Percentiles rank a stretch among this genome's conserved stretches.
phyloP scores from a whole-genome alignment of 2,329 filamentous ascomycete species.

The Epicoccum sorghinum region DNA sequence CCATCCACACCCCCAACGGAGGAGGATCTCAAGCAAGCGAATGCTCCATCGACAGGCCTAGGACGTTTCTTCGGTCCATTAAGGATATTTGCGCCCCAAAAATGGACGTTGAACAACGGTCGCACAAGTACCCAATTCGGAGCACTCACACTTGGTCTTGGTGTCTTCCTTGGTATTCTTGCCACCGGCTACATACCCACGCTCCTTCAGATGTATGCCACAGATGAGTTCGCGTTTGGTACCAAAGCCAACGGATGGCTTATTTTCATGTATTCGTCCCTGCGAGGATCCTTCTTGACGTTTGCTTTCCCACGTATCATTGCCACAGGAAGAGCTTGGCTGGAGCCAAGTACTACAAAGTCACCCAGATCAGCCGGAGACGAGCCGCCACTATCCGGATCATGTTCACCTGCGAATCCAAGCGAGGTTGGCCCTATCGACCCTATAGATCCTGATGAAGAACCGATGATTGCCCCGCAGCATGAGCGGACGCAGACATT shows the following conservation, averaged over 20 bases:
- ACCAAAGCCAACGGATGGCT: conserved; percentile 54
- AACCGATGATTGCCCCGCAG: conserved; percentile 51
- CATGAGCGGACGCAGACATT: conserved; percentile 55
- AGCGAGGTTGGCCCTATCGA: conserved; percentile 53
- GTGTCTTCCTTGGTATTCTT: conserved; percentile 71
- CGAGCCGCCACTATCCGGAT: conserved; percentile 25
- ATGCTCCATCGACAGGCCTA: conserved; percentile 46
- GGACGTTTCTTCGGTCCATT: conserved; percentile 68
- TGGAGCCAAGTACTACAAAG: conserved; percentile 38
- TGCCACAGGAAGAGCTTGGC: conserved; percentile 48
- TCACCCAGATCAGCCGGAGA: conserved; percentile 14
- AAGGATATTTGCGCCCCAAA: conserved; percentile 65
- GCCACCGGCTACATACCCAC: conserved; percentile 72
- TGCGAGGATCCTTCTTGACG: conserved; percentile 54
- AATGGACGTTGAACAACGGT: conserved; percentile 59
- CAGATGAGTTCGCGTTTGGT: conserved; percentile 53
- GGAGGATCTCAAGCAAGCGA: conserved; percentile 32
- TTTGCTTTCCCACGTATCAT: conserved; percentile 55
- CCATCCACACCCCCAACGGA: conserved; percentile 54
- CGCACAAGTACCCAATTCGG: conserved; percentile 63
- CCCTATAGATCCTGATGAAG: conserved; percentile 55
- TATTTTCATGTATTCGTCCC: conserved; percentile 53
- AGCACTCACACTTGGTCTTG: conserved; percentile 66
- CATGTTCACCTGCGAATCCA: conserved; percentile 28
- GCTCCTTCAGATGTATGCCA: conserved; percentile 59